A percentile compares a stretch with the other conserved stretches of the same genome.
phyloP scores from a whole-genome alignment of 306 rosid species.

The cucumber (Cucumis sativus) region DNA sequence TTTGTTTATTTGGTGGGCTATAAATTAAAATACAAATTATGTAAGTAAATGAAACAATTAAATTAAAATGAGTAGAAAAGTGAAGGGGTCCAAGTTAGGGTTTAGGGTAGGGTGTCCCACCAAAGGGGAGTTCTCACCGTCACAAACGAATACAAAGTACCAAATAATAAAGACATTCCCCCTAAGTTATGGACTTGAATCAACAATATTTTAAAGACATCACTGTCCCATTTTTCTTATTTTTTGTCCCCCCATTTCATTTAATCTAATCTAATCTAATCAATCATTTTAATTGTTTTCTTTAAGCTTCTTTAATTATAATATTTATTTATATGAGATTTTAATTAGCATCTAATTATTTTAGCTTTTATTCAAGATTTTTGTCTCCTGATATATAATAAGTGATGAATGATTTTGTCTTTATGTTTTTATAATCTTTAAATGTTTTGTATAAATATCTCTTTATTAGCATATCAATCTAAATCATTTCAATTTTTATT shows the following conservation, averaged over 20 bases:
- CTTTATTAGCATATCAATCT: neutral
- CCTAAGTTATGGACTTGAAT: neutral
- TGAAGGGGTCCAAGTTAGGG: neutral
- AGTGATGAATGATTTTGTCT: too few relatives aligned
- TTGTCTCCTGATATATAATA: too few relatives aligned
- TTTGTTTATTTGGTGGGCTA: neutral
- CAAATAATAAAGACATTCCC: constrained; percentile 2
- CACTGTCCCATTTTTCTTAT: neutral
- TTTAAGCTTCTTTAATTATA: neutral
- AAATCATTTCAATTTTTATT: too few relatives aligned
- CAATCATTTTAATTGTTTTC: neutral
- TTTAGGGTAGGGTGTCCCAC: neutral
- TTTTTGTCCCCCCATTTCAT: neutral
- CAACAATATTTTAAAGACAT: neutral
- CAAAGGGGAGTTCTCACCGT: neutral
- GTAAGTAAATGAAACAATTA: neutral
- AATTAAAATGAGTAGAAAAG: neutral
- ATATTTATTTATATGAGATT: neutral
- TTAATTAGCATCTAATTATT: too few relatives aligned
- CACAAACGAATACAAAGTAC: neutral
- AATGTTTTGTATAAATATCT: neutral
- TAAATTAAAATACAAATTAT: neutral
- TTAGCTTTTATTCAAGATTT: too few relatives aligned
- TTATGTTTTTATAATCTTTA: too few relatives aligned
- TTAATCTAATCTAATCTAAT: neutral